phyloP scores from a whole-genome alignment of 2,329 filamentous ascomycete genomes.

The Stemphylium beticola region DNA sequence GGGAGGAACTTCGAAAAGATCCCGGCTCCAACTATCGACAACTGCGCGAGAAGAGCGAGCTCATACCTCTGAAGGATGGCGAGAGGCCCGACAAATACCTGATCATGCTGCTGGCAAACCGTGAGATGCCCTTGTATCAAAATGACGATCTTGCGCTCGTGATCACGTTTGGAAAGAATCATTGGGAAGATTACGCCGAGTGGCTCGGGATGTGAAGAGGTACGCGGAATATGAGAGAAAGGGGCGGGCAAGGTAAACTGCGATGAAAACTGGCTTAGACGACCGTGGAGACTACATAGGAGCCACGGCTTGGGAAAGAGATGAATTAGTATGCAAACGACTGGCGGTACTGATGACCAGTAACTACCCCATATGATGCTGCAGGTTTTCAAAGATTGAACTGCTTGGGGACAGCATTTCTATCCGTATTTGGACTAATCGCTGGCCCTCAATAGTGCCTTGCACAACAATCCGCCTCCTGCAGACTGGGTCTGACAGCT shows the following conservation, averaged over 20 bases:
- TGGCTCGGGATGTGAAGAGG: background rate
- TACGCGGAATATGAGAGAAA: background rate
- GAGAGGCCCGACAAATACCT: conserved; percentile 8
- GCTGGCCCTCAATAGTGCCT: no score
- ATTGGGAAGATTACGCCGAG: conserved; percentile 17
- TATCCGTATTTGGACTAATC: no score
- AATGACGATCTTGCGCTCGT: conserved; percentile 15
- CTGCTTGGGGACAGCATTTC: no score
- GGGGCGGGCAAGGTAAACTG: background rate
- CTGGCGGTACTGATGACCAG: no score
- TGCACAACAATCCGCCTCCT: no score
- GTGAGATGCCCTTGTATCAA: conserved; percentile 5
- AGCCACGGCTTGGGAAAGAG: no score
- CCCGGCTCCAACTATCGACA: conserved; percentile 11
- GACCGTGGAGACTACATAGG: no score
- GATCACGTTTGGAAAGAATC: conserved; percentile 15
- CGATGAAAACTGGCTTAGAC: background rate
- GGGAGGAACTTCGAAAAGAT: conserved; percentile 10
- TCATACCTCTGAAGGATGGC: background rate
- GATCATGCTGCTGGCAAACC: conserved; percentile 14
- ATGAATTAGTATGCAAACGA: no score
- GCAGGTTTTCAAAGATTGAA: no score
- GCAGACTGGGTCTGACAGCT: no score
- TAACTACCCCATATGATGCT: no score
- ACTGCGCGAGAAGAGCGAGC: conserved; percentile 8